Evolutionary conservation across 2,329 filamentous ascomycete species (phyloP).

Genomic region (Cladosporium sp.): DNA sequence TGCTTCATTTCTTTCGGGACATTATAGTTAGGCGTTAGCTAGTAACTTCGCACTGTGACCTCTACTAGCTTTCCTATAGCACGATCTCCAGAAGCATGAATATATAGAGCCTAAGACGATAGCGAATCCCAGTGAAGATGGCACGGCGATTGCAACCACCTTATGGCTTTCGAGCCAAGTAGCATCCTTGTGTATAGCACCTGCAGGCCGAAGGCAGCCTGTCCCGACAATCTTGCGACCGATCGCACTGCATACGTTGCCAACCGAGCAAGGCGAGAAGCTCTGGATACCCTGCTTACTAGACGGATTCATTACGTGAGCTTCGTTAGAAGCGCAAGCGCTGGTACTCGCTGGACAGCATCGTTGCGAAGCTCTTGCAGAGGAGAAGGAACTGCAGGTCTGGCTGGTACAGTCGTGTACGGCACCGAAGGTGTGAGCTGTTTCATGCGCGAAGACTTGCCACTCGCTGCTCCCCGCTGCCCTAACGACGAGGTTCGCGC

Average conservation of each 20-base stretch:
- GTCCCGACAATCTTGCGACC: slow-evolving; percentile 69
- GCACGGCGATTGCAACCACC: too few species aligned
- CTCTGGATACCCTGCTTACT: slow-evolving; percentile 65
- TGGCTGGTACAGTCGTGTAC: slow-evolving; percentile 79
- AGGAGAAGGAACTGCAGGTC: slow-evolving; percentile 60
- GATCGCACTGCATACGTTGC: slow-evolving; percentile 86
- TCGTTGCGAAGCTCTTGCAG: slow-evolving; percentile 53
- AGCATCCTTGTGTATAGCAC: too few species aligned
- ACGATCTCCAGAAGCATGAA: too few species aligned
- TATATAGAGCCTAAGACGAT: too few species aligned
- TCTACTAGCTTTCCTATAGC: too few species aligned
- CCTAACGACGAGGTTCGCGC: slow-evolving; percentile 80
- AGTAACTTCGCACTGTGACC: too few species aligned
- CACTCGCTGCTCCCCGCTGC: slow-evolving; percentile 67
- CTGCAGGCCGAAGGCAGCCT: too few species aligned
- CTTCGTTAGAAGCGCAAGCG: slow-evolving; percentile 66
- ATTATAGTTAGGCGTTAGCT: too few species aligned
- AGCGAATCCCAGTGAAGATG: too few species aligned
- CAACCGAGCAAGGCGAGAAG: slow-evolving; percentile 83
- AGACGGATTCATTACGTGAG: slow-evolving; percentile 91
- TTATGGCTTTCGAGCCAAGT: too few species aligned
- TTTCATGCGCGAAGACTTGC: slow-evolving; percentile 91
- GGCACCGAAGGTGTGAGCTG: slow-evolving; percentile 87
- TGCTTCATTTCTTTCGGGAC: too few species aligned
- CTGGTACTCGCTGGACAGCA: slow-evolving; percentile 71